Percentiles rank a stretch among this genome's conserved stretches.
phyloP scores from a whole-genome alignment of 2,329 filamentous ascomycete genomes.

The Coniochaeta prunicola region DNA sequence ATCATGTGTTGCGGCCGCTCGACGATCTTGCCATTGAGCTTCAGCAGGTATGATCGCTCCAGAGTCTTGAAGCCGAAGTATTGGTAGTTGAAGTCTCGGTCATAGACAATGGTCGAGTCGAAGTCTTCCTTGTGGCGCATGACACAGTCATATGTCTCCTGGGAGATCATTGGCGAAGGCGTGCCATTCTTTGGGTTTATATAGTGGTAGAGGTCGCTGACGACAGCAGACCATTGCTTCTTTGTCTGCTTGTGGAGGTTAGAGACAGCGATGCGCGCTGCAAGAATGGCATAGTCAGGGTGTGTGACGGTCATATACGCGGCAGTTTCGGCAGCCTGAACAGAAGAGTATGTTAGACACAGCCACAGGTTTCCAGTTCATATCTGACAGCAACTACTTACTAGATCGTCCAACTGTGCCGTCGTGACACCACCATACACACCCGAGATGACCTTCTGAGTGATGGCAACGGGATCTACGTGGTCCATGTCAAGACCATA shows the following conservation, averaged over 20 bases:
- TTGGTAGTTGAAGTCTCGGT: constrained; percentile 99
- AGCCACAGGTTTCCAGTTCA: background rate
- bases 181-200: constrained; percentile 87
- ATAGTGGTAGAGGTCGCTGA: constrained; percentile 91
- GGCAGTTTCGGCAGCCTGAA: constrained; percentile 91
- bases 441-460: constrained; percentile 98
- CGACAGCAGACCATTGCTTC: constrained; percentile 97
- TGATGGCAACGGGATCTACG: constrained; percentile 96
- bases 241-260: constrained; percentile 99
- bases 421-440: constrained; percentile 98
- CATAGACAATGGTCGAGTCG: constrained; percentile 98
- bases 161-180: constrained; percentile 87
- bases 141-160: constrained; percentile 83
- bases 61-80: constrained; percentile 99
- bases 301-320: constrained; percentile 99
- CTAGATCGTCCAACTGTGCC: constrained; percentile 91
- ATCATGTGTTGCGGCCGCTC: constrained; percentile 99
- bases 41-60: constrained; percentile 93
- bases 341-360: constrained; percentile 4
- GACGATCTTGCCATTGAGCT: constrained; percentile 90
- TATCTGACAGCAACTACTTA: constrained; percentile 39
- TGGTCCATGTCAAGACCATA: constrained; percentile 93
- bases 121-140: constrained; percentile 96
- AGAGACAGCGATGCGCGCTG: constrained; percentile 95
- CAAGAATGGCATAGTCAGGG: constrained; percentile 97